Evolutionary conservation across 169 alveolate species (phyloP), one percentile per base, ranked within the genome.

Genomic region (Plasmodium cynomolgi): DNA sequence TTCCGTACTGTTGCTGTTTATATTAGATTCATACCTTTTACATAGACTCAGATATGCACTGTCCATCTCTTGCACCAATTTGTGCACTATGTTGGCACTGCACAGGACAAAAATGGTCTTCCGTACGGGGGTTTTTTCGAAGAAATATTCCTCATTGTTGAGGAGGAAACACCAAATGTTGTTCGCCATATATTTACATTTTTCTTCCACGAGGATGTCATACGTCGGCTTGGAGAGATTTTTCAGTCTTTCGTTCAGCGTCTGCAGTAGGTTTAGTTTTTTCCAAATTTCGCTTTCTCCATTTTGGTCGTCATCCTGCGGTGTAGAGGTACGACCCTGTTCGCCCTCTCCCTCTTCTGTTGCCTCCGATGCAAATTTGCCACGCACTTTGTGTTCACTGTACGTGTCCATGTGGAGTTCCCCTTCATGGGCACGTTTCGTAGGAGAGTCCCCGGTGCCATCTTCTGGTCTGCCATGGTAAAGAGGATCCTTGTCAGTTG

Each of bases 161-260:
- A 88, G 20, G 4, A 88, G 31, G 47, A 80, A 88, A n/a, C 94
- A 77, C 94, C 94, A 88, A 33, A 88, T 88, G 71, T 88, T 88
- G 81, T 47, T 56, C 33, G 83, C 86, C 11, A 33, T 44, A 39
- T 88, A 88, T 88, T 88, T 88, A 56, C 41, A 79, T 88, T 88
- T 88, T 34, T 88, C 94, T 15, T 88, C 90, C 72, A 88, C 37
- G 26, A 88, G 50, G 5, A 88, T 62, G 6, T 88, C 90, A 17
- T 88, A 88, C 44, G 94, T 88, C 1, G 94, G 88, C 47, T 88
- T 88, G 4, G 94, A 88, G 68, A 88, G 81, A 15, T 8, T 4
- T 29, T 54, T 31, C 72, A 88, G n/a, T 62, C 94, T 77, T 50
- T 88, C 80, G 11, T 88, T 88, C 20, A 88, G 72, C n/a, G 81